phyloP scores from a whole-genome alignment of 164 flowering plant species.

The Liriodendron chinense region DNA sequence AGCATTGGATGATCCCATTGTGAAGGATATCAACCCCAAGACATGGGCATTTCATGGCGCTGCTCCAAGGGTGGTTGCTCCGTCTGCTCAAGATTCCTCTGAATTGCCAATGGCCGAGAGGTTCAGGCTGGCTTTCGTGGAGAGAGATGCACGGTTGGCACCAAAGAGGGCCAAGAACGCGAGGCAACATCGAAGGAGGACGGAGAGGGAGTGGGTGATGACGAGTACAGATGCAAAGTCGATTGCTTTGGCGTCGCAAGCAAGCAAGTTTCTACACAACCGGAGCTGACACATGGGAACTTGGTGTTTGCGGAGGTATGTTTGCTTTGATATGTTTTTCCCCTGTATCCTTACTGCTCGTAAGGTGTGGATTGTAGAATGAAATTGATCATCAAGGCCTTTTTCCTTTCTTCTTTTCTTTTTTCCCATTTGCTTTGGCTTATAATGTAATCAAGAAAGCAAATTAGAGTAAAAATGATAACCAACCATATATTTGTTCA shows the following conservation, averaged over 20 bases:
- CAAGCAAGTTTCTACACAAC: slow-evolving; percentile 35
- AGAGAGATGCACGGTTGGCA: slow-evolving; percentile 74
- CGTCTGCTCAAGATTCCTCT: slow-evolving; percentile 21
- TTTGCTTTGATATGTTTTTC: background rate
- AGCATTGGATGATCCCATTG: slow-evolving; percentile 48
- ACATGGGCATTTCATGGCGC: slow-evolving; percentile 58
- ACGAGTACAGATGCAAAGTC: slow-evolving; percentile 59
- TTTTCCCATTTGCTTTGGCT: background rate
- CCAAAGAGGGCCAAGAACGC: slow-evolving; percentile 94
- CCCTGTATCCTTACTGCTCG: background rate
- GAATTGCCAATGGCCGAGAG: slow-evolving; percentile 80
- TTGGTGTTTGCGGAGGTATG: background rate
- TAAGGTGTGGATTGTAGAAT: background rate
- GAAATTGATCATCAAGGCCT: background rate
- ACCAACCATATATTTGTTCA: background rate
- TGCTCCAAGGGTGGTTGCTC: slow-evolving; percentile 13
- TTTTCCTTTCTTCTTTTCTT: too few relatives aligned
- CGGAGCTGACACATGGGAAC: slow-evolving; percentile 16
- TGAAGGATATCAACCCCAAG: slow-evolving; percentile 68
- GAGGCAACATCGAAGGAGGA: slow-evolving; percentile 83
- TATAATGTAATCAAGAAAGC: background rate
- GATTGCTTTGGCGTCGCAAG: slow-evolving; percentile 58
- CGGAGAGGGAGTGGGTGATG: slow-evolving; percentile 69
- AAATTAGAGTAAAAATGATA: background rate
- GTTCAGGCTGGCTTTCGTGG: slow-evolving; percentile 87